phyloP scores from a whole-genome alignment of 306 rosid species.

The Casuarina cunninghamiana region DNA sequence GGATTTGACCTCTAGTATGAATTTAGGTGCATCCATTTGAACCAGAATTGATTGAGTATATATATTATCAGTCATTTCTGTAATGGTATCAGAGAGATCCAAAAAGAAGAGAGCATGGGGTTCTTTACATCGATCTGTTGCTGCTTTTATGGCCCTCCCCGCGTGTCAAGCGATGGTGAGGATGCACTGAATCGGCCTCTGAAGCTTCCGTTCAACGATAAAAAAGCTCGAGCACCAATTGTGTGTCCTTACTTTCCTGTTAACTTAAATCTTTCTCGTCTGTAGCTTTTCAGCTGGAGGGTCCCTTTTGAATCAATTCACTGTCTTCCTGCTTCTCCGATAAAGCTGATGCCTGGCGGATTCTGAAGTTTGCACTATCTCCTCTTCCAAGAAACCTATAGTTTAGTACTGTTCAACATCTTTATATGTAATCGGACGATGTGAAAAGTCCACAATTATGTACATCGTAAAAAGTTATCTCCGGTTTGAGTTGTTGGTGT shows the following conservation, averaged over 20 bases:
- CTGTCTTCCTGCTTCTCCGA: background rate
- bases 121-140: conserved; percentile 16
- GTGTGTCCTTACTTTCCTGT: background rate
- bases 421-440: background rate
- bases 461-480: background rate
- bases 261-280: background rate
- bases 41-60: no score
- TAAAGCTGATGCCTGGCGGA: background rate
- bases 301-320: background rate
- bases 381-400: background rate
- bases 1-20: no score
- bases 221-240: background rate
- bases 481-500: background rate
- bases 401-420: background rate
- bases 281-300: background rate
- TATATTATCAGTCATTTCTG: background rate
- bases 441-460: no score
- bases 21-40: no score
- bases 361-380: background rate
- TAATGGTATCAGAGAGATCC: background rate
- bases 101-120: background rate
- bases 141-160: conserved; percentile 5
- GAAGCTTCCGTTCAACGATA: background rate
- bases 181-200: background rate
- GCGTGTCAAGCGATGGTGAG: background rate